phyloP scores from a whole-genome alignment of 345 rosid species.

The Heritiera littoralis region DNA sequence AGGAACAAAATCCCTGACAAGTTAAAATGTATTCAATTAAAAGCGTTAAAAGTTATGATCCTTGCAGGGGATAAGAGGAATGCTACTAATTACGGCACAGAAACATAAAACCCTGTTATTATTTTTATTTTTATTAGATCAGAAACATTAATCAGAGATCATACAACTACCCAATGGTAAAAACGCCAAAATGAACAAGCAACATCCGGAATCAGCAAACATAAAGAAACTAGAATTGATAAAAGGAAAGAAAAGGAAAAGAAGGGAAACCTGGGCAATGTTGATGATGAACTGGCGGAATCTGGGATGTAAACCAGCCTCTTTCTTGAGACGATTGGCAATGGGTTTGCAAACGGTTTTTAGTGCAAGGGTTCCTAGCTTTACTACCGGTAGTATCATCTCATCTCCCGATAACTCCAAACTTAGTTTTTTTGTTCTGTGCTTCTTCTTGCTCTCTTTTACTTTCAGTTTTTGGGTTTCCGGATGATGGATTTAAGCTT shows the following conservation, averaged over 20 bases:
- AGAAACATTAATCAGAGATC: background rate
- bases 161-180: background rate
- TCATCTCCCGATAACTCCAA: constrained; percentile 20
- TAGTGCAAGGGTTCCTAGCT: constrained; percentile 80
- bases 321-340: constrained; percentile 75
- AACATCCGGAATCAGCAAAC: background rate
- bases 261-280: constrained; percentile 65
- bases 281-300: constrained; percentile 74
- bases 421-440: background rate
- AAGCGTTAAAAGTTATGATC: background rate
- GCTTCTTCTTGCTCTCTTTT: background rate
- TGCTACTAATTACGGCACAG: background rate
- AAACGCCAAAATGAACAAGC: background rate
- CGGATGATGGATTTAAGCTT: background rate
- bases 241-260: background rate
- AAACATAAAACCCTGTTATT: background rate
- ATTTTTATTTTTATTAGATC: background rate
- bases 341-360: constrained; percentile 77
- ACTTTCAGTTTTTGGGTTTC: background rate
- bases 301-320: constrained; percentile 64
- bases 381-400: constrained; percentile 60
- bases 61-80: background rate
- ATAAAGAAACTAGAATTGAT: background rate
- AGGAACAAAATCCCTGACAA: background rate
- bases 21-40: background rate